Base-by-base conservation (phyloP, 164 flowering plant species). In the Vitis riparia region DNA sequence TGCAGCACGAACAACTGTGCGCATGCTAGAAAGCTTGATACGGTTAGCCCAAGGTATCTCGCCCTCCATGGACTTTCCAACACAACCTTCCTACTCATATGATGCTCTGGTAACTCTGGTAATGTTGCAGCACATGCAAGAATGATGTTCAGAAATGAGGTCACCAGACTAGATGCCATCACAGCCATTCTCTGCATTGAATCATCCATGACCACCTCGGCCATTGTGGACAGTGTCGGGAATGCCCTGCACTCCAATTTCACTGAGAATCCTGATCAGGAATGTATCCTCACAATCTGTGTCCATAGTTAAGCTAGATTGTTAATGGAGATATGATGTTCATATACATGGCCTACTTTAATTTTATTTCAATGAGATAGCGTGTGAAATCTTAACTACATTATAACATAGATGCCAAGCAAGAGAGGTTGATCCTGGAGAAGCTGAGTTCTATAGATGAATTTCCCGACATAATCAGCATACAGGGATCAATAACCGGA, bases 21-120 rank as follows among this genome's bases (percentile, higher is more conserved):
- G 99, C 52, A 93, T 95, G 99, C 88, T 95, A 73, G 99, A 95
- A 78, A 93, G 97, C 77, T 82, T 95, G 81, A 93, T 95, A 62
- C 87, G 98, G 68, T 77, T 95, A 52, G 99, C 98, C 71, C 99
- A 95, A 84, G 98, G 97, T 91, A 75, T 66, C 67, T 73, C 14
- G 6, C 27, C 49, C 7, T 51, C 55, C 0, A 1, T 10, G 5
- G 27, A 48, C 47, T 51, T 16, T 63, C 47, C 11, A 7, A 12
- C 7, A 13, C 48, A 44, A 55, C 16, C 17, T 69, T 67, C 55
- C 51, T 2, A 9, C 73, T 67, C 57, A 9, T 30, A 44, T 15
- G 30, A 10, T 32, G 37, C 37, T 32, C 37, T 32, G 37, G 10
- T 78, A 48, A 68, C 13, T 11, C 15, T 60, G 62, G 61, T 16